Base-by-base conservation (phyloP, 768 basidiomycete genomes). In the Mycena floridula region DNA sequence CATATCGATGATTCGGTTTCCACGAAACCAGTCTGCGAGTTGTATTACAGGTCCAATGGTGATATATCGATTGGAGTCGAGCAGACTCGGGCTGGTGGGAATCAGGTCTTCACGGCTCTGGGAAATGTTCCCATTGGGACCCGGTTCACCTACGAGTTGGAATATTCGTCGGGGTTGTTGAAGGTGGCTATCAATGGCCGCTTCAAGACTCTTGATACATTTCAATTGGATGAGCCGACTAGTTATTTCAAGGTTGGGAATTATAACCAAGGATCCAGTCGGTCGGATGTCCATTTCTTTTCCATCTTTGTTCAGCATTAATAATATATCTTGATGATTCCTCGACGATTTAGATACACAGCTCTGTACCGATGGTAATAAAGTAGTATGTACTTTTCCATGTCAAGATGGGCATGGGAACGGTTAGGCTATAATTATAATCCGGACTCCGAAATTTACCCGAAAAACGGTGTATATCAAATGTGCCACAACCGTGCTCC, bases 211-310 rank as follows among this genome's bases (percentile, higher is more conserved):
- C 45, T 40, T 22, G 25, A 26, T 35, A 46, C 45, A 15, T 46
- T 26, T 22, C 15, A 25, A n/a, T 23, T 40, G 37, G 45, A 46
- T 28, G 25, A n/a, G 7, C 45, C 45, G 4, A 21, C 25, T 16
- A 46, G 45, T 23, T 46, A 46, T 40, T 46, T 46, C 45, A 46
- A 46, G 27, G 38, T 24, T 15, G 45, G 45, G 6, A 46, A 40
- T 22, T 46, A 46, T 40, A 46, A 46, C 28, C 45, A 40, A 18
- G 45, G 45, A 18, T 38, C 37, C 8, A 40, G 24, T 18, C 38
- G 37, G 16, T 46, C 45, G 11, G 45, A 46, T 18, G 45, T 46
- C 5, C 39, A 46, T 22, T 40, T 46, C 11, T 46, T 40, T 15
- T 26, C 37, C 12, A 21, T 46, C 15, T 12, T 22, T n/a, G n/a